These are phyloP conservation scores for Colletotrichum sp. DNA, from an alignment of 2,329 filamentous ascomycete genomes.

Conservation along the genomic window DNA sequence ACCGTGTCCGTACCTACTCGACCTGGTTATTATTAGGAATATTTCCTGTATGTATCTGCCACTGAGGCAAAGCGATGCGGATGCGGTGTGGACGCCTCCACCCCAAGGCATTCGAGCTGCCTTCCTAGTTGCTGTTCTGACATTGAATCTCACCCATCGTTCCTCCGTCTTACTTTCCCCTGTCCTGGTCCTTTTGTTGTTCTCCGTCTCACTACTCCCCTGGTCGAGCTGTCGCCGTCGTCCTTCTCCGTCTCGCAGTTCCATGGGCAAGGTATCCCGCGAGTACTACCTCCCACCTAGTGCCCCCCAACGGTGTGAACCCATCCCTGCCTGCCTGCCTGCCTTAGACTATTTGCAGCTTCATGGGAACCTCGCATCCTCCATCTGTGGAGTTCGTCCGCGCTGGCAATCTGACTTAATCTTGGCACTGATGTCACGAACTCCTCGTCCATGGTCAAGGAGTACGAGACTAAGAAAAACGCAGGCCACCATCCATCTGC, in stretches of 20 bases:
- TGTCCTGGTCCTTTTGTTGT: neutral
- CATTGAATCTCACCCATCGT: neutral
- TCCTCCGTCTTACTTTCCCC: neutral
- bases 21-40: neutral
- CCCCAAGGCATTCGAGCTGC: neutral
- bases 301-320: neutral
- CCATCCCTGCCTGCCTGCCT: neutral
- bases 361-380: neutral
- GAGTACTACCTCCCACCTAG: neutral
- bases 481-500: neutral
- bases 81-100: neutral
- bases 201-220: neutral
- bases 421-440: slow-evolving; percentile 13
- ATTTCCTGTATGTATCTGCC: neutral
- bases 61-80: neutral
- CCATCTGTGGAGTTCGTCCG: neutral
- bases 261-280: neutral
- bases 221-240: neutral
- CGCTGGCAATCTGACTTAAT: neutral
- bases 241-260: neutral
- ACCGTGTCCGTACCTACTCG: neutral
- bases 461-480: neutral
- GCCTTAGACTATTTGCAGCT: neutral
- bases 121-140: neutral
- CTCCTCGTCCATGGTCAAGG: neutral